Base-by-base conservation (phyloP, 495 filamentous ascomycete species). In the Penicillium ucsense region DNA sequence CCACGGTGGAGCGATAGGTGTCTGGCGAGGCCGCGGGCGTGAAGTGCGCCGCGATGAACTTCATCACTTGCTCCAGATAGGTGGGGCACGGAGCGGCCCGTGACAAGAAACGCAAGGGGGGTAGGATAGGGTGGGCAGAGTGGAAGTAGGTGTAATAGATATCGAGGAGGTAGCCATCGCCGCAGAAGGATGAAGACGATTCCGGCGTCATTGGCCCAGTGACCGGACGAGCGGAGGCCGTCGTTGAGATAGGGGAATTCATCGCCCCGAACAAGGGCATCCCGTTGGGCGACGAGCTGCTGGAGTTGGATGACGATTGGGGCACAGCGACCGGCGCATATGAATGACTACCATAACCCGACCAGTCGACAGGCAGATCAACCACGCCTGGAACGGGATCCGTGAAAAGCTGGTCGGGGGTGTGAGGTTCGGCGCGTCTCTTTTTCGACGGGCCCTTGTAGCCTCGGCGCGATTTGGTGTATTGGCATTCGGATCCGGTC, bases 371-470 rank as follows among this genome's bases (percentile, higher is more conserved):
- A 20, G 63, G 54, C n/a, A 57, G 33, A 41, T 65, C 58, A 48
- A 61, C 43, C 38, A 54, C 46, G 33, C 53, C 52, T 4, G 48
- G 36, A 12, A 42, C 33, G 29, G 63, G 42, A 38, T 66, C 64
- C 8, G 55, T 31, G 12, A 53, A 50, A 7, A 49, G 32, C 43
- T 61, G 52, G 37, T 71, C 68, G 4, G 63, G 59, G 10, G 65
- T 59, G 6, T 49, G 52, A 35, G 60, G 58, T 38, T 70, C 62
- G 35, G 67, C 71, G 31, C 71, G 68, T 5, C 71, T 66, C 51
- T 71, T 74, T 53, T 74, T 74, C 3, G 67, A 69, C 0, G 66
- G 70, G 7, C 70, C 68, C 43, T 72, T 71, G 53, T 72, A 74
- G 8, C 71, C 71, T 41, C 71, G 63, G 31, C 71, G 71, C n/a